Percentiles rank a stretch among this genome's conserved stretches.
These are phyloP conservation scores for Fusarium transvaalense DNA, from an alignment of 2,329 filamentous ascomycete genomes.

Conservation along the genomic window DNA sequence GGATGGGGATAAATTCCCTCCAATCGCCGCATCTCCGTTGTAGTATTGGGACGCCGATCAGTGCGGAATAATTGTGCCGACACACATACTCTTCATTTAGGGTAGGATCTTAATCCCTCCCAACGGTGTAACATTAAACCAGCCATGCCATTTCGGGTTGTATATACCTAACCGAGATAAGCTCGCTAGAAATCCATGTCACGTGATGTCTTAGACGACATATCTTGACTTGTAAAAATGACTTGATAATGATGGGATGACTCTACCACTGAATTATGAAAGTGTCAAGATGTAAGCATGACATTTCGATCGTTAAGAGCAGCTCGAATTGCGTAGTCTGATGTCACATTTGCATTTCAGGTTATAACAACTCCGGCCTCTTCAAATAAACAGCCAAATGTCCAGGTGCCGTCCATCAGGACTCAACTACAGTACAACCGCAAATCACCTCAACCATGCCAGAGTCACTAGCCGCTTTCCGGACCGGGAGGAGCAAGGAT, in stretches of 20 bases:
- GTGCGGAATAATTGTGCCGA: too few species aligned
- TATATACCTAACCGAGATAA: too few species aligned
- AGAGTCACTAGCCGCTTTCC: slow-evolving; percentile 8
- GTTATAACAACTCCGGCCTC: background rate
- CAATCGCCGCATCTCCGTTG: background rate
- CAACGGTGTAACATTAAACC: too few species aligned
- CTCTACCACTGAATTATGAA: background rate
- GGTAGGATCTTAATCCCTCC: background rate
- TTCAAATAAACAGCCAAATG: background rate
- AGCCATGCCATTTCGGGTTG: too few species aligned
- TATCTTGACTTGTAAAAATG: background rate
- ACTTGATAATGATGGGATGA: background rate
- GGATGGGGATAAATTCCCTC: background rate
- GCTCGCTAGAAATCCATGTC: too few species aligned
- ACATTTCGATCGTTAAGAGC: background rate
- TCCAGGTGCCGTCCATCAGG: background rate
- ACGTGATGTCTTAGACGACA: background rate
- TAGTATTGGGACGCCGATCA: background rate
- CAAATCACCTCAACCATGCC: background rate
- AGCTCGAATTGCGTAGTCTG: background rate
- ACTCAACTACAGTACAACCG: too few species aligned
- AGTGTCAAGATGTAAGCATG: background rate
- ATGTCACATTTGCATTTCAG: background rate
- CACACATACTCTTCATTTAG: background rate
- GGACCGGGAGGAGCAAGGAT: background rate